Evolutionary conservation across 2,329 filamentous ascomycete species (phyloP), one percentile per base, ranked within the genome.

Genomic region (Aspergillus vadensis): DNA sequence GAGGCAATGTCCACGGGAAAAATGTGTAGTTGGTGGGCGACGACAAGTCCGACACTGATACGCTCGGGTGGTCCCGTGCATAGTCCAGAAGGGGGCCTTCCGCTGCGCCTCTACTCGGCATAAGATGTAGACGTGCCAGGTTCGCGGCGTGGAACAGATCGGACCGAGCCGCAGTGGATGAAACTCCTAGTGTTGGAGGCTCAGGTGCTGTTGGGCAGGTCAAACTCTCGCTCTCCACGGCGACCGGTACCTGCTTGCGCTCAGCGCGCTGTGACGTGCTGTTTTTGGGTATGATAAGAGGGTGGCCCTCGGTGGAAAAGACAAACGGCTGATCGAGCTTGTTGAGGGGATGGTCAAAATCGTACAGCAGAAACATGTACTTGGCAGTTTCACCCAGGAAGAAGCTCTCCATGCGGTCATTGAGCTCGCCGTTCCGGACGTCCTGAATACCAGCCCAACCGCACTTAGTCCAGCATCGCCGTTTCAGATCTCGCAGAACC

Each of bases 361-460:
- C 91, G 74, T 96, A 98, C 2, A 98, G 85, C 57, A 99, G 80
- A 74, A 96, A 98, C 64, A 99, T 82, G 75, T 99, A 99, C 76
- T 98, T 97, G 48, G 92, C 89, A 1, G 95, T 99, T 77, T 99
- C 95, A 14, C 95, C 94, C 1, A 99, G 83, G 71, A 98, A 98
- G 82, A 98, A 99, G 74, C 94, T 98, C 77, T 99, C 95, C 95
- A 98, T 98, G 36, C 95, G 89, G 74, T 99, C 93, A 67, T 86
- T 91, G 76, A 92, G 87, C 77, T 97, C 91, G 3, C 94, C 94
- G 5, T 86, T 91, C 36, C 88, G 81, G 8, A 94, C 91, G 73
- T 93, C 89, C 70, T 92, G 89, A 38, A 98, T 82, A 0, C 94
- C 94, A 14, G 94, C 91, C 92, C 94, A 98, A 43, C 95, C 95